Conservation (phyloP, 2,329 filamentous ascomycete genomes). For the Verticillium alfalfae region DNA sequence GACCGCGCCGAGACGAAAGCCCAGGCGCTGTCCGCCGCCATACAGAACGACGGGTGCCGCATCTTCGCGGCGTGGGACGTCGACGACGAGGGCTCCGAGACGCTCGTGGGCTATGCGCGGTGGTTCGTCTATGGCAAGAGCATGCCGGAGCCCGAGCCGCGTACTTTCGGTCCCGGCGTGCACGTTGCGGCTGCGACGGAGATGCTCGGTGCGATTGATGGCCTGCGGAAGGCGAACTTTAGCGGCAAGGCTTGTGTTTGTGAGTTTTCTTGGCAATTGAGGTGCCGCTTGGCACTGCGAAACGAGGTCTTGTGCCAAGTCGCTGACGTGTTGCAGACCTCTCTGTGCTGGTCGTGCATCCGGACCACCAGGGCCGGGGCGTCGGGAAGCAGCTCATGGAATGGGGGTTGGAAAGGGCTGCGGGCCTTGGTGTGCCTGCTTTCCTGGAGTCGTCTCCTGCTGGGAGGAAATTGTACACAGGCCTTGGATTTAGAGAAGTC, state of each 20-base stretch:
- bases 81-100: slow-evolving; percentile 12
- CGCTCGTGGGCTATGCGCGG: slow-evolving; percentile 25
- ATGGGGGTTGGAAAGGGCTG: slow-evolving; percentile 27
- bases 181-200: slow-evolving; percentile 25
- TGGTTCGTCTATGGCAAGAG: slow-evolving; percentile 25
- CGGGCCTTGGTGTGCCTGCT: slow-evolving; percentile 24
- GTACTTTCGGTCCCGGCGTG: slow-evolving; percentile 19
- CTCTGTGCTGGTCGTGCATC: slow-evolving; percentile 29
- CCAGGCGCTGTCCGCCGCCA: slow-evolving; percentile 12
- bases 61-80: slow-evolving; percentile 11
- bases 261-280: slow-evolving; percentile 15
- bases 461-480: slow-evolving; percentile 25
- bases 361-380: slow-evolving; percentile 28
- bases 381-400: slow-evolving; percentile 26
- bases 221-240: slow-evolving; percentile 20
- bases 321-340: slow-evolving; percentile 20
- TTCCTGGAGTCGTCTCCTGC: slow-evolving; percentile 29
- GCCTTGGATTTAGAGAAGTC: slow-evolving; percentile 26
- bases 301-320: too few species aligned
- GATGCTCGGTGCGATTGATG: slow-evolving; percentile 23
- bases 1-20: slow-evolving; percentile 13
- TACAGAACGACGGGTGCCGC: slow-evolving; percentile 8
- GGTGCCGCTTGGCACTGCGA: too few species aligned
- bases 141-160: slow-evolving; percentile 14
- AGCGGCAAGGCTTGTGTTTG: slow-evolving; percentile 26